Evolutionary conservation across 441 rosid species (phyloP), one percentile per base, ranked within the genome.

Genomic region (Croton setiger): DNA sequence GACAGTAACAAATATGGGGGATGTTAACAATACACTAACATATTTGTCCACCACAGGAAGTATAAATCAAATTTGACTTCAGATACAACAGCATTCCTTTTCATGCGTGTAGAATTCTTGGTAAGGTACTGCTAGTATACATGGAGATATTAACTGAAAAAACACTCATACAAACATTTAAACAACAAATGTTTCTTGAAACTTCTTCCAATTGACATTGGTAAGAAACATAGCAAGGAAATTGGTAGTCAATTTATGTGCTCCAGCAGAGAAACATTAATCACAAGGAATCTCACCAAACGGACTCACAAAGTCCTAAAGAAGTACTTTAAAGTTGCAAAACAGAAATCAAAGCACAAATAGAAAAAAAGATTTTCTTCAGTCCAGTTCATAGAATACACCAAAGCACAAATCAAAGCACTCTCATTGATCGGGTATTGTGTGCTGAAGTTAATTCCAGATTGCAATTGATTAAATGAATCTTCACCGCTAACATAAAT

Each of bases 1-100:
- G 36, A 36, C 63, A 78, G 39, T 41, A 53, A 75, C 9, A 57
- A 73, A 62, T 67, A 23, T 4, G 13, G 36, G 60, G 60, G 8
- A 55, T 21, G 31, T 65, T 15, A 49, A 57, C 31, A 60, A 49
- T 37, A 44, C 15, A 62, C 60, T 51, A 15, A 74, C 49, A 63
- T 35, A 64, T 51, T 66, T 68, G 48, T 56, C 52, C 44, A 64
- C 62, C 1, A 14, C 54, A 48, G 54, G 27, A 72, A 64, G 58
- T 45, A 73, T 59, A 68, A 41, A 55, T 17, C n/a, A 37, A 13
- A 72, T 17, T 43, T 61, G 33, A 72, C 45, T 31, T 23, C 67
- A 74, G 12, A 12, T 37, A n/a, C 33, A 33, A 55, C 14, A 2
- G 27, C 43, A 12, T 0, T 21, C 15, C 45, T n/a, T 39, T 64